A percentile compares a stretch with the other conserved stretches of the same genome.
Conservation (phyloP, 73 alveolate species). For the Paraurostyla sp. region DNA sequence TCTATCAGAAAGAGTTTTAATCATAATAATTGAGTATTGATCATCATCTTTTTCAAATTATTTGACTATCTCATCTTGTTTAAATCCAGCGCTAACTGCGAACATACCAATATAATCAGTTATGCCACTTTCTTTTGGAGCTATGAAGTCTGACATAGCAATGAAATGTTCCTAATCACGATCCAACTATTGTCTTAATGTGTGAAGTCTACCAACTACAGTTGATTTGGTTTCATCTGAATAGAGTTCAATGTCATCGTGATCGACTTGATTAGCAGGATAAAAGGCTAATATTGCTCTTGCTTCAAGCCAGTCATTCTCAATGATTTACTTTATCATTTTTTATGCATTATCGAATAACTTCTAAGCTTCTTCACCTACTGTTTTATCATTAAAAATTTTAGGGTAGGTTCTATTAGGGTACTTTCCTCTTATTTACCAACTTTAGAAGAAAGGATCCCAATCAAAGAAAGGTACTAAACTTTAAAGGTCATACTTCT, state of each 20-base stretch:
- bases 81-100: constrained; percentile 90
- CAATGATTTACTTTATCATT: constrained; percentile 70
- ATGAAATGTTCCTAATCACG: constrained; percentile 75
- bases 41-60: constrained; percentile 82
- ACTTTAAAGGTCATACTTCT: constrained; percentile 72
- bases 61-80: constrained; percentile 78
- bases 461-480: constrained; percentile 88
- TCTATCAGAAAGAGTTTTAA: constrained; percentile 91
- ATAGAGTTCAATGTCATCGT: constrained; percentile 88
- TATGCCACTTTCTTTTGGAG: constrained; percentile 74
- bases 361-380: constrained; percentile 88
- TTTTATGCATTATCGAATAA: constrained; percentile 85
- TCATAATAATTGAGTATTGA: constrained; percentile 79
- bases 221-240: constrained; percentile 9
- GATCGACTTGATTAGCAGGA: constrained; percentile 81
- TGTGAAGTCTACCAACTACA: constrained; percentile 25
- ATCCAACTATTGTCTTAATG: constrained; percentile 83
- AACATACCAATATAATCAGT: constrained; percentile 89
- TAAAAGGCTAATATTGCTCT: constrained; percentile 80
- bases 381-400: constrained; percentile 82
- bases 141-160: constrained; percentile 86
- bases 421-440: constrained; percentile 92
- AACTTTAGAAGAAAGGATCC: constrained; percentile 90
- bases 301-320: constrained; percentile 59
- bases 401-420: constrained; percentile 92